Conservation (phyloP, 345 rosid species). For the Pugionium dolabratum region DNA sequence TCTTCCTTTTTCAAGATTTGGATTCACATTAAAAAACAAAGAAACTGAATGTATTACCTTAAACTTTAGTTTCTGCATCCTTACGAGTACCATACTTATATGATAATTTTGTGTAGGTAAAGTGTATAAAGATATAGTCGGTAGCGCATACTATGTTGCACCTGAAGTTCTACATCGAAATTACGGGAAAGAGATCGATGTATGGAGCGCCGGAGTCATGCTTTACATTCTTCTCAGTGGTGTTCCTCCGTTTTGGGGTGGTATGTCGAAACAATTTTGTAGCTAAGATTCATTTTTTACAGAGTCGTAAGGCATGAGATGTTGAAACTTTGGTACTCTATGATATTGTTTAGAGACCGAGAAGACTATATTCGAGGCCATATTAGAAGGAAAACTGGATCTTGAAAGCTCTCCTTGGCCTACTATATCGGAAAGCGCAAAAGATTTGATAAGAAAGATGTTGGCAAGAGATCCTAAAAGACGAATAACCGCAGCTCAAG, state of each 20-base stretch:
- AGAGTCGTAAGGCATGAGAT: neutral
- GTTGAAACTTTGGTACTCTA: neutral
- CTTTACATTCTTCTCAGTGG: slow-evolving; percentile 93
- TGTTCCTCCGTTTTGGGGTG: slow-evolving; percentile 94
- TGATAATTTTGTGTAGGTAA: slow-evolving; percentile 50
- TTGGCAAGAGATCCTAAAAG: slow-evolving; percentile 64
- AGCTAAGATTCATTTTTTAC: neutral
- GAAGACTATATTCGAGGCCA: slow-evolving; percentile 57
- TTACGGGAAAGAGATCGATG: slow-evolving; percentile 88
- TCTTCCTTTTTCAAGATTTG: neutral
- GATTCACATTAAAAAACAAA: slow-evolving; percentile 9
- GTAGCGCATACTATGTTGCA: slow-evolving; percentile 92
- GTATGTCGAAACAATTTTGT: slow-evolving; percentile 40
- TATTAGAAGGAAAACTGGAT: slow-evolving; percentile 60
- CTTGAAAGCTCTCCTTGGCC: slow-evolving; percentile 77
- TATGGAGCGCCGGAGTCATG: slow-evolving; percentile 95
- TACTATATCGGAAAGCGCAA: slow-evolving; percentile 65
- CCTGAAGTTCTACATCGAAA: slow-evolving; percentile 74
- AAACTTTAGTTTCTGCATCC: neutral
- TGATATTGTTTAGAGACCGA: slow-evolving; percentile 60
- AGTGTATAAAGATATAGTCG: slow-evolving; percentile 60
- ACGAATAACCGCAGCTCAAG: slow-evolving; percentile 70
- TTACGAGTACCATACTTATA: neutral
- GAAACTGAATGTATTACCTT: neutral
- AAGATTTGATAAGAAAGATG: slow-evolving; percentile 76